phyloP scores from a whole-genome alignment of 169 alveolate genomes.

The Toxoplasma gondii region DNA sequence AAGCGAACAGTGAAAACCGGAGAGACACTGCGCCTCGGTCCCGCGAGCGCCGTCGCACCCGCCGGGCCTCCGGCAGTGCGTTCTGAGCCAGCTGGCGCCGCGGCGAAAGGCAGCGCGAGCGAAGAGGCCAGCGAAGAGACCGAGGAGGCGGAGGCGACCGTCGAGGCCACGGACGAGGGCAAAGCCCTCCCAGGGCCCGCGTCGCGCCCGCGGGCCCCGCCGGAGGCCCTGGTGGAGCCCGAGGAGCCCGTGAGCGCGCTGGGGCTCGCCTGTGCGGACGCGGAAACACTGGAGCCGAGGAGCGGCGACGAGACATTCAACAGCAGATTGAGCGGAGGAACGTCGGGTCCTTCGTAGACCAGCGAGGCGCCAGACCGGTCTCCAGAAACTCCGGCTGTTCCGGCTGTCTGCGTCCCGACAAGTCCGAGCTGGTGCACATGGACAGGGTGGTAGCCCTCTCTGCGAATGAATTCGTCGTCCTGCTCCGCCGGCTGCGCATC shows the following conservation, averaged over 20 bases:
- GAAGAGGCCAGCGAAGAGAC: background rate
- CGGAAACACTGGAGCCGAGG: background rate
- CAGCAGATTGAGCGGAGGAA: conserved; percentile 23
- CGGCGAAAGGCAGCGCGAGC: background rate
- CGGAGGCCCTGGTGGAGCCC: no score
- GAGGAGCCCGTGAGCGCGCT: no score
- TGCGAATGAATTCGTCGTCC: conserved; percentile 16
- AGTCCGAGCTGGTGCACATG: conserved; percentile 11
- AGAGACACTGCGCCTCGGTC: background rate
- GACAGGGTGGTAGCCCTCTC: conserved; percentile 28
- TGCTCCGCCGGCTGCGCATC: background rate
- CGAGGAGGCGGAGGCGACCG: background rate
- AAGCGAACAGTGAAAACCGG: conserved; percentile 35
- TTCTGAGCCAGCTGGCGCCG: background rate
- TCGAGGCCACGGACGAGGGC: background rate
- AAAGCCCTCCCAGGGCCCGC: no score
- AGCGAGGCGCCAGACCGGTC: background rate
- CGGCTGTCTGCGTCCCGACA: background rate
- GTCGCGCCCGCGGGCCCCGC: no score
- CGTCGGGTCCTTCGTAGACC: conserved; percentile 3
- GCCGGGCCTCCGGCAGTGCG: background rate
- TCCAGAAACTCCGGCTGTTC: background rate
- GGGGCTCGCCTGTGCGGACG: background rate
- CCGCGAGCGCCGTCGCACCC: background rate
- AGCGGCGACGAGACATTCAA: background rate